Base-by-base conservation (phyloP, 805 yeast genomes). In the Nakazawaea ambrosiae region DNA sequence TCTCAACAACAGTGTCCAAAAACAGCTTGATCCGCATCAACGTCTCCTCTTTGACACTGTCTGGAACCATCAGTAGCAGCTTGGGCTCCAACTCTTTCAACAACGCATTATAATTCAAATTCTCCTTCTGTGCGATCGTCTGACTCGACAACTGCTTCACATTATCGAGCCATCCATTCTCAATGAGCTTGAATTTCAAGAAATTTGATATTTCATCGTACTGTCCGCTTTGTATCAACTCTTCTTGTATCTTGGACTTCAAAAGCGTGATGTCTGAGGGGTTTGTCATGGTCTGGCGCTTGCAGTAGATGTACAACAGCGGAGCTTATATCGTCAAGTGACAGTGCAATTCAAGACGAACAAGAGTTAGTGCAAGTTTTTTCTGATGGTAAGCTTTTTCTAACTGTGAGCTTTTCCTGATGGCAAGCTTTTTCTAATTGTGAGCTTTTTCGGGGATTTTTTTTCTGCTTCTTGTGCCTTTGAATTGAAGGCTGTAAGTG, bases 121-220 rank as follows among this genome's bases (percentile, higher is more conserved):
- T 54, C 27, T 63, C 66, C 64, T 47, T 46, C 25, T 41, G 27
- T 45, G 49, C 57, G 51, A 70, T 70, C 54, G 59, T 71, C 42
- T 44, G 51, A 33, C 57, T 56, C 3, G 94, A 82, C 29, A 81
- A 47, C 27, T 68, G 70, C 32, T 75, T 67, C 20, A 89, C 78
- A 38, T 79, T 69, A 48, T 86, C 95, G 43, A 75, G 76, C 97
- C 97, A 89, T 5, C 96, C 96, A 1, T 81, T 70, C 51, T 83
- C 82, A 36, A 77, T 70, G 9, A 89, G 68, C 49, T 73, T 75
- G 39, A 78, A 68, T 47, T 76, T 75, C 41, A 89, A 60, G 33
- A 70, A 65, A 36, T 73, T 70, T 34, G 81, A 78, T 39, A 86
- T 81, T 67, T 70, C 68, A 43, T 83, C 90, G 57, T 87, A 87